Evolutionary conservation across 164 flowering plant genomes (phyloP).

Genomic region (Kingdonia uniflora): DNA sequence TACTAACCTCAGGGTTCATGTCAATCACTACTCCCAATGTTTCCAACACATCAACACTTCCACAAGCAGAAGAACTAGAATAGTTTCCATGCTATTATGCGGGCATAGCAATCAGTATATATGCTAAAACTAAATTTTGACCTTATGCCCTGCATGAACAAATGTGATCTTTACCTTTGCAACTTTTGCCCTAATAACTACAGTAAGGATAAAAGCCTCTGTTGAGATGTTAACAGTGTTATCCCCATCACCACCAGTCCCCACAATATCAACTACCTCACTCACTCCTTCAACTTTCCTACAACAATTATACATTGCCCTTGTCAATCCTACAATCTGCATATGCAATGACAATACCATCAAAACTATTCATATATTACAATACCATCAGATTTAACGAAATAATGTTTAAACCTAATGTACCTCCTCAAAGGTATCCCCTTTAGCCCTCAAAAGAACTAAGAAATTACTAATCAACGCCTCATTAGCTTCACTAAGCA

Average conservation of each 20-base stretch:
- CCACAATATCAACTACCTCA: conserved; percentile 87
- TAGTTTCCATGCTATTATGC: conserved; percentile 84
- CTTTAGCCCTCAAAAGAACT: conserved; percentile 87
- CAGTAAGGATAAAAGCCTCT: conserved; percentile 87
- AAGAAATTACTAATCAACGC: conserved; percentile 83
- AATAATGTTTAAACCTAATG: conserved; percentile 1
- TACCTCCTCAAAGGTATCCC: conserved; percentile 92
- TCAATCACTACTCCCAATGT: conserved; percentile 66
- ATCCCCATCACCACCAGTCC: conserved; percentile 97
- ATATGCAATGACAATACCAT: background rate
- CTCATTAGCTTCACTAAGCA: conserved; percentile 61
- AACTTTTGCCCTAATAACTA: conserved; percentile 89
- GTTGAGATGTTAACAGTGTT: conserved; percentile 96
- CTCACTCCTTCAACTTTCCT: conserved; percentile 66
- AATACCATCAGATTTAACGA: no score
- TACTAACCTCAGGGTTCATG: conserved; percentile 75
- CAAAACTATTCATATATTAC: background rate
- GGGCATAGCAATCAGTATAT: background rate
- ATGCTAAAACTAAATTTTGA: background rate
- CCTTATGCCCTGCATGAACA: background rate
- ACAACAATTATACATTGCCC: conserved; percentile 63
- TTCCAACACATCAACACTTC: conserved; percentile 94
- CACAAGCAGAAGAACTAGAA: conserved; percentile 95
- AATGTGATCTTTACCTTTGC: conserved; percentile 53
- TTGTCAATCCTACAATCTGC: conserved; percentile 87